Conservation (phyloP, 768 basidiomycete genomes). For the Pleurotus ostreatus region DNA sequence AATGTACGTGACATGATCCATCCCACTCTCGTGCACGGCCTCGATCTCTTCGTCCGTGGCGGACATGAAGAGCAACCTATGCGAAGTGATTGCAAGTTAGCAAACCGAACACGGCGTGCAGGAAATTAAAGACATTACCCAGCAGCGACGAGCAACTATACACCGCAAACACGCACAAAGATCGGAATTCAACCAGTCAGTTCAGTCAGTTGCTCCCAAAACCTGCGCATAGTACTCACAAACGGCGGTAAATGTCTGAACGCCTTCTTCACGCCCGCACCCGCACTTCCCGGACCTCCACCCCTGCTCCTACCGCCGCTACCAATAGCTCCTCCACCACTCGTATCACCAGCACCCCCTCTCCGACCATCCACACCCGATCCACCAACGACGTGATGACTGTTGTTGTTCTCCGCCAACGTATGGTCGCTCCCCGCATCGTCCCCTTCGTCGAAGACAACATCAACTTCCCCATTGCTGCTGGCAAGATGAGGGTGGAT, state of each 20-base stretch:
- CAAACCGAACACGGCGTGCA: neutral
- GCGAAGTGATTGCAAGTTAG: neutral
- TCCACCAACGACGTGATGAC: slow-evolving; percentile 1
- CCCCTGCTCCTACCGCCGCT: slow-evolving; percentile 20
- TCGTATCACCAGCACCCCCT: no score
- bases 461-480: no score
- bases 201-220: no score
- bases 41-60: slow-evolving; percentile 89
- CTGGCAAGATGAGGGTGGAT: no score
- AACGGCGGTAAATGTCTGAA: slow-evolving; percentile 90
- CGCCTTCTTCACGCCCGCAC: slow-evolving; percentile 28
- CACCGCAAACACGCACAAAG: neutral
- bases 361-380: no score
- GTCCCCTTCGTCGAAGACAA: slow-evolving; percentile 27
- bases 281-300: no score
- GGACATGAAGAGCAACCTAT: slow-evolving; percentile 82
- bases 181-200: no score
- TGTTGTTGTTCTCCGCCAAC: slow-evolving; percentile 34
- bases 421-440: slow-evolving; percentile 67
- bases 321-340: slow-evolving; percentile 4
- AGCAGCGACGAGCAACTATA: slow-evolving; percentile 65
- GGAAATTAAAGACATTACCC: slow-evolving; percentile 41
- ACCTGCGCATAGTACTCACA: slow-evolving; percentile 39
- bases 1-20: slow-evolving; percentile 91
- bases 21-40: slow-evolving; percentile 62